A percentile compares a stretch with the other conserved stretches of the same genome.
Evolutionary conservation across 2,329 filamentous ascomycete genomes (phyloP).

Genomic region (Fusarium sp.): DNA sequence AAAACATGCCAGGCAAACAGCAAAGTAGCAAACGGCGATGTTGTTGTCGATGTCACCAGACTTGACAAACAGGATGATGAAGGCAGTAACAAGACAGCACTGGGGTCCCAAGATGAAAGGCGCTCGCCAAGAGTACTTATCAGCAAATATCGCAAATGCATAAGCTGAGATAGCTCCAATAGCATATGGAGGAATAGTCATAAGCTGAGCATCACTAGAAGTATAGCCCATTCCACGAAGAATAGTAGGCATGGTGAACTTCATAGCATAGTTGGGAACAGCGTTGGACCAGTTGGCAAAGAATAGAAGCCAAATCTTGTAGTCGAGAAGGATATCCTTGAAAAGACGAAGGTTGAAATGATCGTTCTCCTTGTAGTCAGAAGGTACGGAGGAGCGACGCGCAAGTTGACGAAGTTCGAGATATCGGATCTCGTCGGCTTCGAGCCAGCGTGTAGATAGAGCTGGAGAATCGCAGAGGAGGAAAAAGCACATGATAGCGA

Average conservation of each 20-base stretch:
- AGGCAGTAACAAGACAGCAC: slow-evolving; percentile 13
- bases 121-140: slow-evolving; percentile 20
- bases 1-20: slow-evolving; percentile 21
- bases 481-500: slow-evolving; percentile 20
- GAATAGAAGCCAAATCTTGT: slow-evolving; percentile 58
- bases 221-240: slow-evolving; percentile 56
- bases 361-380: slow-evolving; percentile 16
- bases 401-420: slow-evolving; percentile 13
- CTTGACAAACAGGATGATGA: slow-evolving; percentile 18
- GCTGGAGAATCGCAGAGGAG: slow-evolving; percentile 15
- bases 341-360: slow-evolving; percentile 34
- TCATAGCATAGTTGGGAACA: slow-evolving; percentile 50
- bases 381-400: not conserved
- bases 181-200: slow-evolving; percentile 32
- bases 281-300: slow-evolving; percentile 58
- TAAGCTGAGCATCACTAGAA: slow-evolving; percentile 46
- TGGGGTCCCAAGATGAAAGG: slow-evolving; percentile 18
- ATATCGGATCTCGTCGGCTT: slow-evolving; percentile 14
- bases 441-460: slow-evolving; percentile 11
- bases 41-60: slow-evolving; percentile 11
- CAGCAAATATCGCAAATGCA: slow-evolving; percentile 16
- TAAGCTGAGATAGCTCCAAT: slow-evolving; percentile 23
- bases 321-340: slow-evolving; percentile 57
- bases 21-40: slow-evolving; percentile 18
- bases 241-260: slow-evolving; percentile 54